Conservation (phyloP, 1,284 basidiomycete species). For the Afroboletus lepidellus region DNA sequence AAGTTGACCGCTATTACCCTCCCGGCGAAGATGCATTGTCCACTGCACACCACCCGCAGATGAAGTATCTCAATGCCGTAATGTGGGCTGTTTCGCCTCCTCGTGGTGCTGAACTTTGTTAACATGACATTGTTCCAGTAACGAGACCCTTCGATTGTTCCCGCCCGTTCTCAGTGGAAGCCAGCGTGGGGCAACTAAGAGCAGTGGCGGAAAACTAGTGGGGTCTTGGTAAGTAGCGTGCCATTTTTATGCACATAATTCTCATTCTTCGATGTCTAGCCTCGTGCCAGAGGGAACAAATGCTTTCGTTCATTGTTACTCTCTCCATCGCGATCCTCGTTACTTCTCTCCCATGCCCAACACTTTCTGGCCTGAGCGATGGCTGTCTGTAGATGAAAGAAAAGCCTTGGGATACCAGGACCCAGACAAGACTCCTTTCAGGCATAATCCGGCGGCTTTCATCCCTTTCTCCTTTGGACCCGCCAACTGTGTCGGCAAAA, state of each 20-base stretch:
- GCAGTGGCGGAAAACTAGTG: constrained; percentile 37
- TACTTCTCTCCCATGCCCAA: constrained; percentile 42
- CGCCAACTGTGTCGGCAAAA: constrained; percentile 36
- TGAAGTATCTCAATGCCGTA: constrained; percentile 51
- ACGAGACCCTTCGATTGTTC: constrained; percentile 55
- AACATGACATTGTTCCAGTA: constrained; percentile 38
- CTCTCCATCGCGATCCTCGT: constrained; percentile 41
- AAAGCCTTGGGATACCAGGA: constrained; percentile 28
- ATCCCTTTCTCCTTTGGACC: constrained; percentile 36
- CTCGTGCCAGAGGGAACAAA: constrained; percentile 50
- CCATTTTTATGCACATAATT: constrained; percentile 14
- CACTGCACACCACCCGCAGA: constrained; percentile 34
- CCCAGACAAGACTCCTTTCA: constrained; percentile 28
- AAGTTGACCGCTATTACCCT: constrained; percentile 49
- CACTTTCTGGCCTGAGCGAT: constrained; percentile 43
- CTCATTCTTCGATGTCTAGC: constrained; percentile 33
- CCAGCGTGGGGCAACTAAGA: constrained; percentile 45
- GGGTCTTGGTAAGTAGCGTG: constrained; percentile 32
- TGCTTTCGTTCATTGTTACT: constrained; percentile 47
- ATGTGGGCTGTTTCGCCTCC: constrained; percentile 39
- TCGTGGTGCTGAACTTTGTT: constrained; percentile 7
- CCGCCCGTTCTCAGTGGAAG: constrained; percentile 52
- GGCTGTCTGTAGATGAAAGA: constrained; percentile 37
- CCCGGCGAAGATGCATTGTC: constrained; percentile 39
- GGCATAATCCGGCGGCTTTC: constrained; percentile 33